Conservation (phyloP, 345 rosid species). For the Eucalyptus curtisii region DNA sequence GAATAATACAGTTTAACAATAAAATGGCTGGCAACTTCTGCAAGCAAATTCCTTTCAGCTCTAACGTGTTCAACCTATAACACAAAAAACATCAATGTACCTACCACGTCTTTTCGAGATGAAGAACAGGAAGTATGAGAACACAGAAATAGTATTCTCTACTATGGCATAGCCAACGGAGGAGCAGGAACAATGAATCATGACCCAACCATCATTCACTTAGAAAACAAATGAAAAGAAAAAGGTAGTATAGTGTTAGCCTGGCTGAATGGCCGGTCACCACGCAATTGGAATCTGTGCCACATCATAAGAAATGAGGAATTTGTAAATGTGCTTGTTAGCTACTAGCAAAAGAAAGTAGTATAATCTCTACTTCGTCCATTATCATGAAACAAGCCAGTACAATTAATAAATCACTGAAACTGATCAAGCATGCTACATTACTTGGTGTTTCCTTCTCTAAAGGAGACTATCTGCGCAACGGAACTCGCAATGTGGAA, state of each 20-base stretch:
- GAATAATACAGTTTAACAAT: conserved; percentile 91
- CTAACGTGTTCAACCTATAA: conserved; percentile 84
- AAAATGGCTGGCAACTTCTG: conserved; percentile 84
- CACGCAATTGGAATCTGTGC: not conserved
- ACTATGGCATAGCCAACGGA: not conserved
- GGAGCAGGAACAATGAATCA: not conserved
- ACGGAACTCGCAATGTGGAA: not conserved
- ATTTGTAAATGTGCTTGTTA: not conserved
- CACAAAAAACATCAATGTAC: not conserved
- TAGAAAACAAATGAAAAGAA: not conserved
- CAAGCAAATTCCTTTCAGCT: conserved; percentile 94
- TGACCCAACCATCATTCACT: not conserved
- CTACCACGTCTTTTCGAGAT: not conserved
- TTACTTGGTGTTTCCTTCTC: not conserved
- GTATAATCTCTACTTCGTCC: not conserved
- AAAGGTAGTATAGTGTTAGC: not conserved
- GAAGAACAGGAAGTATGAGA: not conserved
- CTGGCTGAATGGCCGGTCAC: not conserved
- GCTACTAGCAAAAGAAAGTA: not conserved
- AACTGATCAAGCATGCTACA: not conserved
- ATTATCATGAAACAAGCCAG: not conserved
- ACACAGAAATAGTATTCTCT: not conserved
- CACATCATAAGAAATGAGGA: not conserved
- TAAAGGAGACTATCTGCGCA: not conserved
- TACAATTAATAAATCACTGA: not conserved